Evolutionary conservation across 1,284 basidiomycete genomes (phyloP), one percentile per base, ranked within the genome.

Genomic region (Sporisorium graminicola): DNA sequence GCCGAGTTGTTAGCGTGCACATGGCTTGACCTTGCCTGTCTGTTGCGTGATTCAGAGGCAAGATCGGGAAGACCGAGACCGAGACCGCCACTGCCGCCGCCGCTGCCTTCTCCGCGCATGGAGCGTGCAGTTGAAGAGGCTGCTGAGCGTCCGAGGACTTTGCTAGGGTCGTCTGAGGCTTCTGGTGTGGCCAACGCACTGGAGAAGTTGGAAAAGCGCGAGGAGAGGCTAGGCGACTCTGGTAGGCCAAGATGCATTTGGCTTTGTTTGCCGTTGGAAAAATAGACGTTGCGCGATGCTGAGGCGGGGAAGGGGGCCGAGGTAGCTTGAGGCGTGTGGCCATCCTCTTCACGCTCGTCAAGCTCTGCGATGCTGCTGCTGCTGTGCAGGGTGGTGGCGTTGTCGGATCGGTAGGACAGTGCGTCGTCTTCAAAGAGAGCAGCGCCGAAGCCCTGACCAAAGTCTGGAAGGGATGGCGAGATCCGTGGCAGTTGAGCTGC

Each of bases 161-260:
- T 73, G 65, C 40, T 46, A 14, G 56, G 49, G 22, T 71, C 64
- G 40, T 77, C 70, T 8, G 55, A 57, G 31, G 31, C 65, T 49
- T 74, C 72, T 0, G 71, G 79, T 0, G 79, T 81, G 16, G 46
- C 68, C 1, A 79, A 46, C 14, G 66, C 71, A 31, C 77, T 77
- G 14, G 77, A 79, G 40, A 79, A 81, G 65, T 73, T 72, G 57
- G 77, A 79, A 56, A 81, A 81, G 51, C 74, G 70, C 7, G 79
- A 81, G 5, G 63, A 54, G 10, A 77, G 62, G 54, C 66, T 59
- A 35, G 68, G 67, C 10, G 77, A 70, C 26, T 77, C 68, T 49
- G 66, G 65, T 16, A 77, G 40, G 29, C 47, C 58, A 9, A 77
- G 57, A 26, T 73, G 77, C 51, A 79, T 58, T 37, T 75, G 66